Conservation (phyloP, 352 stramenopile species). For the Phytopythium cucurbitacearum region DNA sequence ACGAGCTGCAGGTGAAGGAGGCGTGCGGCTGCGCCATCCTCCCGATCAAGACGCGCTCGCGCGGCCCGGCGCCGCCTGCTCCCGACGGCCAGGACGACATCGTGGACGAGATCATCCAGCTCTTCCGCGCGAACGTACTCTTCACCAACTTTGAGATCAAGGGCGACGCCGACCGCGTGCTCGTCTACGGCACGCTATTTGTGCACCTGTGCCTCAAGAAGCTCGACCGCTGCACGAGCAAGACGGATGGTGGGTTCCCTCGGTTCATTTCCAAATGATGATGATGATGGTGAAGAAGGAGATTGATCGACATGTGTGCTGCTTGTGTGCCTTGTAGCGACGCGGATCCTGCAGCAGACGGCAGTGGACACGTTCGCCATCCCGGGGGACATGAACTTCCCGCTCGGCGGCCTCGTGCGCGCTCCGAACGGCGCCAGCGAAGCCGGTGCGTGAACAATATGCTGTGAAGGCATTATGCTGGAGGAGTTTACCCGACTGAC, state of each 20-base stretch:
- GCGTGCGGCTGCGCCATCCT: slow-evolving; percentile 87
- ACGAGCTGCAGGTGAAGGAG: slow-evolving; percentile 64
- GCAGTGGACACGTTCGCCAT: slow-evolving; percentile 84
- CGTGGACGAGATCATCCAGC: slow-evolving; percentile 91
- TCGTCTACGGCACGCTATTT: slow-evolving; percentile 94
- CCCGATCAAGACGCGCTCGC: slow-evolving; percentile 86
- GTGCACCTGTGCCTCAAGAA: slow-evolving; percentile 91
- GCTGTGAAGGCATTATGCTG: not conserved
- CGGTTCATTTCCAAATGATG: not conserved
- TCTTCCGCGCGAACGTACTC: slow-evolving; percentile 92
- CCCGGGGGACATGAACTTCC: slow-evolving; percentile 82
- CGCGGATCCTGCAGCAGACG: slow-evolving; percentile 75
- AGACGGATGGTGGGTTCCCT: slow-evolving; percentile 48
- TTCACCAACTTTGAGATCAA: slow-evolving; percentile 95
- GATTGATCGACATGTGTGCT: not conserved
- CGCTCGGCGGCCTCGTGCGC: slow-evolving; percentile 76
- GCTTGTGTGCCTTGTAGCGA: slow-evolving; percentile 22
- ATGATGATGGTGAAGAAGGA: not conserved
- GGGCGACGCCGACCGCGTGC: slow-evolving; percentile 85
- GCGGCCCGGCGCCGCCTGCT: slow-evolving; percentile 79
- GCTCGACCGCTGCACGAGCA: slow-evolving; percentile 77
- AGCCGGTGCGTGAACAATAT: slow-evolving; percentile 38
- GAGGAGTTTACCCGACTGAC: slow-evolving; percentile 1
- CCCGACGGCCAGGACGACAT: slow-evolving; percentile 87
- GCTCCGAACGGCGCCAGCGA: slow-evolving; percentile 65